Conservation (phyloP, 169 alveolate genomes). For the Eimeria brunetti region DNA sequence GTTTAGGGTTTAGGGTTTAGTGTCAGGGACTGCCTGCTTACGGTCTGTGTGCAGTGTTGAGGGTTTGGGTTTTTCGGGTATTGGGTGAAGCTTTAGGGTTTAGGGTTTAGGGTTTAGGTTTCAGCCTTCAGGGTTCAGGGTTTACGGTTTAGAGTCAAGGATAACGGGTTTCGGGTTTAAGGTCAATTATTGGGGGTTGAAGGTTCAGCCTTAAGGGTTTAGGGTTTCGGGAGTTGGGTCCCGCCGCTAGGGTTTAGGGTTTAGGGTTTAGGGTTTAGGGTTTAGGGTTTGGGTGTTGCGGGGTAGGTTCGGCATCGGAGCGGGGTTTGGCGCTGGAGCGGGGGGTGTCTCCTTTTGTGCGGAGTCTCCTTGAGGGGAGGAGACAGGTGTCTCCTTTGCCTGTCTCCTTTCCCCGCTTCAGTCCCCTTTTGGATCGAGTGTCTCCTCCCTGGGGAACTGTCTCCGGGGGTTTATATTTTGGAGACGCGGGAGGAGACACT, state of each 20-base stretch:
- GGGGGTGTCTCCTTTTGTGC: neutral
- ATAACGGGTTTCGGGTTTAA: neutral
- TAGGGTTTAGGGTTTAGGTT: neutral
- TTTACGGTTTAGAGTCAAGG: constrained; percentile 10
- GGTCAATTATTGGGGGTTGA: neutral
- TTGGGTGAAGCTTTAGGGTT: constrained; percentile 5
- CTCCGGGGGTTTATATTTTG: neutral
- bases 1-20: no score
- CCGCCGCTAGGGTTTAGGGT: constrained; percentile 69
- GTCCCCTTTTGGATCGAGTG: neutral
- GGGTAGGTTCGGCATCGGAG: neutral
- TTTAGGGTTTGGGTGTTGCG: neutral
- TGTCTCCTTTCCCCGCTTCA: no score
- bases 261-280: constrained; percentile 47
- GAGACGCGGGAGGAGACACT: neutral
- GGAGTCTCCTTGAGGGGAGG: neutral
- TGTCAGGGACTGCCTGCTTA: constrained; percentile 80
- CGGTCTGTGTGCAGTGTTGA: no score
- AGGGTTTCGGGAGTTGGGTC: constrained; percentile 25
- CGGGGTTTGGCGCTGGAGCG: constrained; percentile 12
- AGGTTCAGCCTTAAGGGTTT: neutral
- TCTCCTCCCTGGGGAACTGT: constrained; percentile 28
- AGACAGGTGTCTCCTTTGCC: no score
- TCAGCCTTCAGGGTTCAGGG: neutral
- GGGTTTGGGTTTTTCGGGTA: no score